These are phyloP conservation scores for Mallotus japonicus DNA, from an alignment of 441 rosid genomes.

Conservation along the genomic window DNA sequence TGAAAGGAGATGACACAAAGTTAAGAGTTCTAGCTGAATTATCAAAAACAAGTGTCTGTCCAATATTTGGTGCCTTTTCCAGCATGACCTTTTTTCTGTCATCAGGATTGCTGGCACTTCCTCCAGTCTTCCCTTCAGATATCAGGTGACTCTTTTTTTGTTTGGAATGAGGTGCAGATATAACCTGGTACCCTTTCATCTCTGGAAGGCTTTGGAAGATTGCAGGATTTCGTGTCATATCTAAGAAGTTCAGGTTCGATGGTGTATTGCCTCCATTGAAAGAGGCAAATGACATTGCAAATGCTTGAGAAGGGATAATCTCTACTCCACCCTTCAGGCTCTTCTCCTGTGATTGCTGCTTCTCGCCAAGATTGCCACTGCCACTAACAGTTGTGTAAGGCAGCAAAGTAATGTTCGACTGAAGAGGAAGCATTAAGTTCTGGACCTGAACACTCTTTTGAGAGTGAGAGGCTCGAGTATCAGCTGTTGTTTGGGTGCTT, in stretches of 20 bases:
- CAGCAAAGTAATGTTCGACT: conserved; percentile 47
- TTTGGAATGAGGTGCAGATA: conserved; percentile 48
- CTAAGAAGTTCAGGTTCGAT: conserved; percentile 54
- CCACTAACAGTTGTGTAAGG: conserved; percentile 41
- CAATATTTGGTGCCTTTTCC: conserved; percentile 44
- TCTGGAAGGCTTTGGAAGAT: conserved; percentile 63
- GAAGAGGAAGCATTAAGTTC: conserved; percentile 51
- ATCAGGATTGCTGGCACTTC: conserved; percentile 39
- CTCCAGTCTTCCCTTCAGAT: conserved; percentile 49
- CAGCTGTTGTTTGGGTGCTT: conserved; percentile 50
- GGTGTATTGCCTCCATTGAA: conserved; percentile 45
- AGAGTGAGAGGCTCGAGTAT: conserved; percentile 45
- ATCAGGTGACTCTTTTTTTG: conserved; percentile 58
- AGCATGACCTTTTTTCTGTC: conserved; percentile 51
- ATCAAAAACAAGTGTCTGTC: conserved; percentile 52
- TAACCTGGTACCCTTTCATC: conserved; percentile 47
- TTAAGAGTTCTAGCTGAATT: conserved; percentile 45
- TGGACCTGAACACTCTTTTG: conserved; percentile 45
- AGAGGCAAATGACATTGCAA: conserved; percentile 68
- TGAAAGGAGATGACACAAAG: conserved; percentile 35
- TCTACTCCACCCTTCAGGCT: conserved; percentile 50
- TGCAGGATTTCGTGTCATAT: conserved; percentile 57
- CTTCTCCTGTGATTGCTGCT: conserved; percentile 46
- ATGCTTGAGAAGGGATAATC: conserved; percentile 52
- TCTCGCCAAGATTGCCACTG: conserved; percentile 43